Conservation (phyloP, 78 protist species). For the Dictyostelium intermedium region DNA sequence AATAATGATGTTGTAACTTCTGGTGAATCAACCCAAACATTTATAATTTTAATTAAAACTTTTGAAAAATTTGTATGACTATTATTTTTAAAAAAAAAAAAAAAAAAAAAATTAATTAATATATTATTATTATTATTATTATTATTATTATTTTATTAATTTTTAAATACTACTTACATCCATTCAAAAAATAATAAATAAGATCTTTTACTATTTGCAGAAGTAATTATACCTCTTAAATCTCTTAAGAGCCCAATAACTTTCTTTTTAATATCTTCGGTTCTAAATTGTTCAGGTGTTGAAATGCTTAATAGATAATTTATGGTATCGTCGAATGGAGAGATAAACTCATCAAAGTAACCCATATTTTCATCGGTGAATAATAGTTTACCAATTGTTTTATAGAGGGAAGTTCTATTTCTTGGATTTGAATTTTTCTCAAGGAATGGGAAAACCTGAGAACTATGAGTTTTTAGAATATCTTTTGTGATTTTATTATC, state of each 20-base stretch:
- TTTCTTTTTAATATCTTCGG: conserved; percentile 18
- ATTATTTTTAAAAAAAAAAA: background rate
- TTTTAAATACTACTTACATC: too few species aligned
- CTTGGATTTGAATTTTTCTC: conserved; percentile 37
- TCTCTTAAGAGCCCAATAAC: conserved; percentile 46
- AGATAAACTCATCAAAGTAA: conserved; percentile 57
- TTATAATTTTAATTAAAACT: conserved; percentile 5
- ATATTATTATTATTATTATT: background rate
- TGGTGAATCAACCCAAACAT: conserved; percentile 21
- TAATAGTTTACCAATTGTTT: conserved; percentile 30
- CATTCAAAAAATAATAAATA: conserved; percentile 38
- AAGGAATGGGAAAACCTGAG: conserved; percentile 47
- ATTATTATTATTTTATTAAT: too few species aligned
- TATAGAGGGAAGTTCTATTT: conserved; percentile 30
- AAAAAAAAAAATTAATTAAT: background rate
- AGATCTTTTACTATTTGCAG: conserved; percentile 19
- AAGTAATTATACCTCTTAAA: conserved; percentile 29
- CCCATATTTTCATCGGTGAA: conserved; percentile 46
- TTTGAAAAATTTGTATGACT: background rate
- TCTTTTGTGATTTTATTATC: conserved; percentile 47
- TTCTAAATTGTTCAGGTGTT: conserved; percentile 26
- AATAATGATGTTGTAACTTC: conserved; percentile 29
- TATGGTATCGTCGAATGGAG: conserved; percentile 22
- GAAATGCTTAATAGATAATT: background rate
- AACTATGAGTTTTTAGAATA: conserved; percentile 10